These are phyloP conservation scores for Zygosaccharomyces bisporus DNA, from an alignment of 805 yeast species.

Conservation along the genomic window DNA sequence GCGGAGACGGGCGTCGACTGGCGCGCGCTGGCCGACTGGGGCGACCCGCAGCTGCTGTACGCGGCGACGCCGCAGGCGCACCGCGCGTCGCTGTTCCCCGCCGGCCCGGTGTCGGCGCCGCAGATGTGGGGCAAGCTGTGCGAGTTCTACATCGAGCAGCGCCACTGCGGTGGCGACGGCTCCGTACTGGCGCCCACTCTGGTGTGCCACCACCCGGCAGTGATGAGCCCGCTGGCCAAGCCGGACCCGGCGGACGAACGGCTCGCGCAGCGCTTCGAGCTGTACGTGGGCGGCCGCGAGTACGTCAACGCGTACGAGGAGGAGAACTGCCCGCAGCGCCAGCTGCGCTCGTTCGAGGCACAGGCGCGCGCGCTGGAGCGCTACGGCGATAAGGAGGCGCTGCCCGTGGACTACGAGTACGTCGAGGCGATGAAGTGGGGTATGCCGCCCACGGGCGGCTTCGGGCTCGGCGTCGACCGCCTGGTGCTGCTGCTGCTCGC, in stretches of 20 bases:
- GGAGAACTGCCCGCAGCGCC: conserved; percentile 82
- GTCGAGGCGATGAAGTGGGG: conserved; percentile 84
- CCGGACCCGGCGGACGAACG: conserved; percentile 40
- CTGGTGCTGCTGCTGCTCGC: conserved; percentile 74
- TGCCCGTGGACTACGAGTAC: conserved; percentile 65
- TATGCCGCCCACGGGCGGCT: conserved; percentile 96
- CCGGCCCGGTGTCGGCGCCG: conserved; percentile 42
- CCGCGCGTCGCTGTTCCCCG: conserved; percentile 4
- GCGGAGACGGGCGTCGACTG: conserved; percentile 24
- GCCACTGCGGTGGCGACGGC: conserved; percentile 47
- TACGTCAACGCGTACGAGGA: conserved; percentile 94
- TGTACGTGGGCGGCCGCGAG: conserved; percentile 77
- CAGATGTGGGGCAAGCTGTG: conserved; percentile 64
- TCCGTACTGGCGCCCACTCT: too few species aligned
- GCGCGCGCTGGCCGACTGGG: conserved; percentile 33
- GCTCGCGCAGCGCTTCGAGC: conserved; percentile 72
- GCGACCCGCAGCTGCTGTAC: conserved; percentile 22
- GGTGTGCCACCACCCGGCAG: conserved; percentile 77
- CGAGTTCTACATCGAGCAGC: conserved; percentile 59
- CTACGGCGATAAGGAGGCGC: conserved; percentile 55
- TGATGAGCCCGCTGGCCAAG: conserved; percentile 86
- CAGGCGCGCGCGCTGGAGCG: conserved; percentile 52
- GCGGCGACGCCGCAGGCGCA: conserved; percentile 13
- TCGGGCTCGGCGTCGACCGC: conserved; percentile 95
- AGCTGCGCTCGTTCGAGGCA: conserved; percentile 53